Base-by-base conservation (phyloP, 371 early-diverging fungal species). In the Mortierella sp. region DNA sequence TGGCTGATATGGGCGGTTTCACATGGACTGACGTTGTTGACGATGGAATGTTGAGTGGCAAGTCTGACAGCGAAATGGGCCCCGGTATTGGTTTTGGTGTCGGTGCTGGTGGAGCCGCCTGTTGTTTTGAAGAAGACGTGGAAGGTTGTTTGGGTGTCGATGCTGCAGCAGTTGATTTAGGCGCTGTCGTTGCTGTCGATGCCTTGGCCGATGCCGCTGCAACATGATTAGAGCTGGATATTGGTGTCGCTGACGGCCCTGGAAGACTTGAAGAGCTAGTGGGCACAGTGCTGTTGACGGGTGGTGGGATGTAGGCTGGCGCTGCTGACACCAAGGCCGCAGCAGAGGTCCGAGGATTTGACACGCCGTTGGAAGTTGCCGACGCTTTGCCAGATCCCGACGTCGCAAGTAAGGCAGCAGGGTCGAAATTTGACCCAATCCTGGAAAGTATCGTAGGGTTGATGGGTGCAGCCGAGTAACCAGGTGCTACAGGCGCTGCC, bases 371-470 rank as follows among this genome's bases (percentile, higher is more conserved):
- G 14, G 76, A 2, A 0, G 44, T 21, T 43, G 72, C 21, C 6
- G 49, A 38, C 6, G 48, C 29, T 27, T n/a, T 44, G 4, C 70
- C 70, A 6, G 84, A 41, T 16, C 79, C 72, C 4, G 77, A 71
- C 5, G 78, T 74, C 3, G 84, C 84, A 24, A 85, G 79, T 27
- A 85, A 44, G 8, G 77, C 79, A 41, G 82, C 78, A 21, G 85
- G 74, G 41, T 85, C 85, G 63, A 85, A 85, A 55, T 85, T 85
- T 11, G 85, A 85, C 65, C 85, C 85, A 32, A 85, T 85, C 82
- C 85, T 75, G 2, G 85, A 85, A n/a, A 85, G 43, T 35, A 85
- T 79, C n/a, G 75, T 85, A 32, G 76, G 81, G 51, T 79, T 81
- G 54, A 85, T 85, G 3, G 79, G 77, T 1, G 78, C 75, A 4